Conservation (phyloP, 176 grass and related monocot genomes). For the Typha latifolia region DNA sequence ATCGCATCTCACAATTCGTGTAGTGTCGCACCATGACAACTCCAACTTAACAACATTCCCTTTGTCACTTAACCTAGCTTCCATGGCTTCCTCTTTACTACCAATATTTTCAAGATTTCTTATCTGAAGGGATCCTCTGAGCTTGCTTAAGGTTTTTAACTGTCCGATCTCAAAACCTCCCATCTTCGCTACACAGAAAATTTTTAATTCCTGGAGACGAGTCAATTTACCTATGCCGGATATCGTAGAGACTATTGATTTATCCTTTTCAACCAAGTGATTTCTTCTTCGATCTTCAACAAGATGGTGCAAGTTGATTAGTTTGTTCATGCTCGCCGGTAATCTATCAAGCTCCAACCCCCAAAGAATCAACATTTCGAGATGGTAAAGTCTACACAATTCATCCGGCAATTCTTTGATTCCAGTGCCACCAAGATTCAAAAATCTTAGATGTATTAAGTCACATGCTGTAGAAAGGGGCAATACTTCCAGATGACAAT, state of each 20-base stretch:
- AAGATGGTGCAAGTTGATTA: not conserved
- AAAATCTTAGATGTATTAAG: not conserved
- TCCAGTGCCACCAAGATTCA: too few species aligned
- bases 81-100: conserved; percentile 6
- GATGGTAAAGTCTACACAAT: conserved; percentile 6
- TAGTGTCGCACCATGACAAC: not conserved
- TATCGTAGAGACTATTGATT: not conserved
- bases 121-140: not conserved
- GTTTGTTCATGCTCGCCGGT: not conserved
- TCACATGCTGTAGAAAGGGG: not conserved
- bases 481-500: too few species aligned
- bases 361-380: not conserved
- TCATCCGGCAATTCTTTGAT: not conserved
- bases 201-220: conserved; percentile 13
- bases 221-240: conserved; percentile 7
- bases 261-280: too few species aligned
- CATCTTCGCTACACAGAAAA: not conserved
- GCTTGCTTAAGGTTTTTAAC: conserved; percentile 16
- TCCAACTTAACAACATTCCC: not conserved
- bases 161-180: conserved; percentile 14
- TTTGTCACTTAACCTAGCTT: conserved; percentile 16
- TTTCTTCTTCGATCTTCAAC: not conserved
- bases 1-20: not conserved
- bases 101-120: conserved; percentile 3
- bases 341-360: not conserved